Conservation (phyloP, 768 basidiomycete species). For the Galerina sulciceps region DNA sequence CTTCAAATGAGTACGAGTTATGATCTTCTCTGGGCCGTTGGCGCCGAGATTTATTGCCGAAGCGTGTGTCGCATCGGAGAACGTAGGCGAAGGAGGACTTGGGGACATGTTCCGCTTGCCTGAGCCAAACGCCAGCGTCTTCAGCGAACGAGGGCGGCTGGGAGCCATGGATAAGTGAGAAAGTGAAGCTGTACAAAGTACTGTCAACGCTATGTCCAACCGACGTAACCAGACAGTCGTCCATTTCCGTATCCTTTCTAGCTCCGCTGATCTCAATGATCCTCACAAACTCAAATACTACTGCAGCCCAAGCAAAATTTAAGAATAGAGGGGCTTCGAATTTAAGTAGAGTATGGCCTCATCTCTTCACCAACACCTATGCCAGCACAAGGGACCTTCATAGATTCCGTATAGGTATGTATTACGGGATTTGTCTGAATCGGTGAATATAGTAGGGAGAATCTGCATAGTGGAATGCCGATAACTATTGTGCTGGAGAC, state of each 20-base stretch:
- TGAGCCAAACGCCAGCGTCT: conserved; percentile 52
- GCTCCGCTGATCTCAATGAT: conserved; percentile 8
- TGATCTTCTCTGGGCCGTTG: conserved; percentile 79
- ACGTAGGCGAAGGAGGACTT: conserved; percentile 80
- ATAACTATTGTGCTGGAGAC: no score
- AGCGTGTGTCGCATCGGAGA: conserved; percentile 79
- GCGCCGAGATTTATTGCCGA: conserved; percentile 79
- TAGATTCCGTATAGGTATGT: no score
- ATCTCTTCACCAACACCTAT: no score
- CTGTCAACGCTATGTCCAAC: conserved; percentile 1
- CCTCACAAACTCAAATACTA: no score
- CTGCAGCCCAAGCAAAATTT: no score
- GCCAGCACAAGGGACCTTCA: no score
- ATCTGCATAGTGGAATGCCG: no score
- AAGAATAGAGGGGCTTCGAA: no score
- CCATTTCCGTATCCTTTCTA: conserved; percentile 15
- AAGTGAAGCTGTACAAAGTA: conserved; percentile 9
- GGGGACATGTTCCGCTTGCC: conserved; percentile 50
- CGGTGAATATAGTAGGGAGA: no score
- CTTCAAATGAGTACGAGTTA: conserved; percentile 80
- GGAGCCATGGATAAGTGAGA: conserved; percentile 39
- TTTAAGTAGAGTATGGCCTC: no score
- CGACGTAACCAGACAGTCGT: conserved; percentile 6
- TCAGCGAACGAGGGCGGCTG: conserved; percentile 58
- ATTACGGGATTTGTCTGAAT: no score